These are phyloP conservation scores for Arbutus unedo DNA, from an alignment of 148 eudicot species.

Conservation along the genomic window DNA sequence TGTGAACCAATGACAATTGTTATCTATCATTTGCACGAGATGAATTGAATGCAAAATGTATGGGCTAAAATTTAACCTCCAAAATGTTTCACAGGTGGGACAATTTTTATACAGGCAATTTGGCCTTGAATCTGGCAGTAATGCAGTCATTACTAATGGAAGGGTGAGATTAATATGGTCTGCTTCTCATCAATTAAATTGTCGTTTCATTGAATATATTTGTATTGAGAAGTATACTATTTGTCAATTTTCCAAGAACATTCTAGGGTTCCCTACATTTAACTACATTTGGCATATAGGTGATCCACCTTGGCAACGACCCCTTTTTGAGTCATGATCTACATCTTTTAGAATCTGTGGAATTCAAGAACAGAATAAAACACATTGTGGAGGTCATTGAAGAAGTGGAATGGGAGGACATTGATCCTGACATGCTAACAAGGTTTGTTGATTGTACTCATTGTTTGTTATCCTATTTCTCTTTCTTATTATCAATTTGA, in stretches of 20 bases:
- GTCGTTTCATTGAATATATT: not conserved
- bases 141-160: conserved; percentile 94
- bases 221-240: not conserved
- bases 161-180: conserved; percentile 56
- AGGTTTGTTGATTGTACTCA: conserved; percentile 44
- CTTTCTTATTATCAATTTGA: not conserved
- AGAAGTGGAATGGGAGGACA: conserved; percentile 72
- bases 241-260: not conserved
- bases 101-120: conserved; percentile 61
- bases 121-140: conserved; percentile 50
- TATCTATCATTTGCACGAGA: not conserved
- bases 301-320: conserved; percentile 45
- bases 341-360: conserved; percentile 75
- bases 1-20: not conserved
- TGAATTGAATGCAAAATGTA: conserved; percentile 1
- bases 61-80: not conserved
- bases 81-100: conserved; percentile 56
- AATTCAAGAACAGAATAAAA: conserved; percentile 84
- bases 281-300: conserved; percentile 38
- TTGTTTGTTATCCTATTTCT: not conserved
- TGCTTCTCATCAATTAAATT: conserved; percentile 10
- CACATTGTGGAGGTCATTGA: conserved; percentile 70
- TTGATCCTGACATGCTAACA: conserved; percentile 84
- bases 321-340: conserved; percentile 81
- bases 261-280: not conserved